Evolutionary conservation across 805 yeast genomes (phyloP), one percentile per base, ranked within the genome.

Genomic region (Zygoascus biomembranicola): DNA sequence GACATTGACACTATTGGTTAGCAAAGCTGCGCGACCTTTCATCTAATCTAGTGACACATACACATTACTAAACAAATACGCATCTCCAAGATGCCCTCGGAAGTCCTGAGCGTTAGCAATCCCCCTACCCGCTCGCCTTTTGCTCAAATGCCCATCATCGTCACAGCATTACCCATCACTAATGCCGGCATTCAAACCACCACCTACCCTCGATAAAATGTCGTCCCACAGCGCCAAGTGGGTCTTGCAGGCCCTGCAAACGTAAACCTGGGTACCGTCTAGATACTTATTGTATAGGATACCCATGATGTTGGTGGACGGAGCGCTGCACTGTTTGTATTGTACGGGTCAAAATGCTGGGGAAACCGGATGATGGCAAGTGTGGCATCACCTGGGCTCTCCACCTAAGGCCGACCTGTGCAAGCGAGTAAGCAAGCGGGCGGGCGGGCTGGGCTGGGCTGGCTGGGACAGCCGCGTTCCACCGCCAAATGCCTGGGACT

Each of bases 81-180:
- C 88, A 51, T 74, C 74, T 0, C 89, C 88, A 1, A 77, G 71
- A 44, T 71, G 70, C 1, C 87, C 88, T 20, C 70, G 67, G 61
- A 82, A 83, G 49, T 75, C 66, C 67, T 66, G 52, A 41, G 41
- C 14, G 31, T 44, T 26, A 42, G 44, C 20, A 18, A 11, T 42
- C 13, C 20, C 16, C 26, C 13, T 6, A 13, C 13, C 20, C 23
- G 3, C 18, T 9, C 20, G 13, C 23, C 47, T 5, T 13, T 6
- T 6, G 28, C 6, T 23, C 28, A 23, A 3, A 23, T 4, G 6
- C 42, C 42, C 42, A 14, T 37, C 18, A 16, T 4, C 8, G 14
- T 37, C 42, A 37, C 42, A 37, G 18, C 28, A 23, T 23, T 4
- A 23, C 28, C 6, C 26, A 3, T 4, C 4, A 14, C 5, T 42